Evolutionary conservation across 495 filamentous ascomycete species (phyloP).

Genomic region (Pyronema domesticum): DNA sequence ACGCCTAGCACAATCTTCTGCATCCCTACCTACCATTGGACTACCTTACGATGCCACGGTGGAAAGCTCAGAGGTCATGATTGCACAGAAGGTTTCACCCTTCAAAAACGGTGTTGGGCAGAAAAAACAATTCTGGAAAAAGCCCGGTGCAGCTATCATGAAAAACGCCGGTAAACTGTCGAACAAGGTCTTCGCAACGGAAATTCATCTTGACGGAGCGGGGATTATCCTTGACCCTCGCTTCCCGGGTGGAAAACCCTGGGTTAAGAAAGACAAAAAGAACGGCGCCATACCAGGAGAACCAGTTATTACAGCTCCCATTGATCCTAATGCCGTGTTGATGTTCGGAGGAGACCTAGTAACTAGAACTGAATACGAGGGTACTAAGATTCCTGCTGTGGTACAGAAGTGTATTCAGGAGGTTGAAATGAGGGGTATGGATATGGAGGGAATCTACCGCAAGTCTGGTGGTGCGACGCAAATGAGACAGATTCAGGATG

Average conservation of each 20-base stretch:
- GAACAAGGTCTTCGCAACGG: conserved; percentile 32
- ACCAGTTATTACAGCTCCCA: too few relatives aligned
- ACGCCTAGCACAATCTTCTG: conserved; percentile 13
- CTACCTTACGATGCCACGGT: background rate
- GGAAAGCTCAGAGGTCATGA: conserved; percentile 30
- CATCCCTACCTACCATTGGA: conserved; percentile 11
- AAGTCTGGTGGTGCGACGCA: conserved; percentile 84
- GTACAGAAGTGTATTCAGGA: conserved; percentile 93
- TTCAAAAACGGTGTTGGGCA: conserved; percentile 17
- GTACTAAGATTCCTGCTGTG: conserved; percentile 72
- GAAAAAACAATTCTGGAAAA: conserved; percentile 94
- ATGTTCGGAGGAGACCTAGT: conserved; percentile 84
- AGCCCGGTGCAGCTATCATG: conserved; percentile 76
- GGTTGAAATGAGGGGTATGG: conserved; percentile 92
- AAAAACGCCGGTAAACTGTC: conserved; percentile 88
- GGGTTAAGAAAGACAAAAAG: too few relatives aligned
- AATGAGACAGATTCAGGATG: conserved; percentile 70
- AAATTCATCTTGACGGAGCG: conserved; percentile 30
- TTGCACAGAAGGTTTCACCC: conserved; percentile 64
- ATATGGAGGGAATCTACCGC: conserved; percentile 93
- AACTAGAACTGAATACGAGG: conserved; percentile 73
- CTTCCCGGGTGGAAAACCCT: too few relatives aligned
- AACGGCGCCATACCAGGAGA: too few relatives aligned
- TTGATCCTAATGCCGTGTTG: background rate
- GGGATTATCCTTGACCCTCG: too few relatives aligned